Evolutionary conservation across 768 basidiomycete species (phyloP), one percentile per base, ranked within the genome.

Genomic region (Leccinum disarticulatum): DNA sequence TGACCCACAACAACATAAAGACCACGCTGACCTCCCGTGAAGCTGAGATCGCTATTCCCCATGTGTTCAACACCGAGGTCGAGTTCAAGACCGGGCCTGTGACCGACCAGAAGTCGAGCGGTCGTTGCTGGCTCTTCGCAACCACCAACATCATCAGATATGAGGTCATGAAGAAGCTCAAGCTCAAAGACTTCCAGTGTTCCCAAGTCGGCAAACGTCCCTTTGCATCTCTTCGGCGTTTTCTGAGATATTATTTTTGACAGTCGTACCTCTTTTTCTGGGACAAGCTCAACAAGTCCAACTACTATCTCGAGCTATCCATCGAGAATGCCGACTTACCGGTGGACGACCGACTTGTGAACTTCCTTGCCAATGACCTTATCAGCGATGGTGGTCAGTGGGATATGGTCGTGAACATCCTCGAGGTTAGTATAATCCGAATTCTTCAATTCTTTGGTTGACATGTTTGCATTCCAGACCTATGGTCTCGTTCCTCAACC

Each of bases 81-180:
- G 88, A 87, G 56, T 88, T 89, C 76, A 90, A 91, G 79, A 87
- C 93, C 1, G 84, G 81, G 2, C 93, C 93, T 10, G 78, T 95
- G 63, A 95, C 93, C 13, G 84, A 89, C 74, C 94, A 96, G 83
- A 90, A 87, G 77, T 86, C 81, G 70, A 91, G 88, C 58, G 95
- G 95, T 1, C 80, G 95, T 51, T 98, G 95, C 78, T 98, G 96
- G 95, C 80, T 97, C 8, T 98, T 98, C 72, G 91, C 95, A 2
- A 91, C 92, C 7, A 95, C 93, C 61, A 93, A 93, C 73, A 83
- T 93, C 27, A 78, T 94, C 60, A 81, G 95, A 47, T 90, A 91
- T 75, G 83, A 86, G 54, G 80, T 95, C 64, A 91, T 93, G 85
- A 90, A 90, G 81, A 86, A 86, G 67, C 81, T 94, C 63, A 90